Evolutionary conservation across 2,329 filamentous ascomycete species (phyloP).

Genomic region (Elsinoe batatas): DNA sequence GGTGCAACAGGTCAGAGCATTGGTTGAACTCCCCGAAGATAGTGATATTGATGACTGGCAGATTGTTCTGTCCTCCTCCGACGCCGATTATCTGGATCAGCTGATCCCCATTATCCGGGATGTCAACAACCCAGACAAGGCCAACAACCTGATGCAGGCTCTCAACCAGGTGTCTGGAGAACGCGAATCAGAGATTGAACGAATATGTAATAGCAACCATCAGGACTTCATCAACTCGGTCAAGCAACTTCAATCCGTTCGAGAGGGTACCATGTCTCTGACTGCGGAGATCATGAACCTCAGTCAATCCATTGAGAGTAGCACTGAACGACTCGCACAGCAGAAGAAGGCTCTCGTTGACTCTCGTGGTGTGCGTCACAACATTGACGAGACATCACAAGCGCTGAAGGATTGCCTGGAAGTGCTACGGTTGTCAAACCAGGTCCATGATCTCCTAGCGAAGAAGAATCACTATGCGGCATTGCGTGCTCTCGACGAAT

Average conservation of each 20-base stretch:
- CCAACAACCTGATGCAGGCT: constrained; percentile 63
- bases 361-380: constrained; percentile 82
- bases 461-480: constrained; percentile 96
- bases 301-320: constrained; percentile 89
- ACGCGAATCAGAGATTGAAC: constrained; percentile 83
- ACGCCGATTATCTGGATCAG: constrained; percentile 90
- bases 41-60: constrained; percentile 31
- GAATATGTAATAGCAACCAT: constrained; percentile 88
- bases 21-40: not conserved
- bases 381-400: constrained; percentile 85
- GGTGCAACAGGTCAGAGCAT: constrained; percentile 38
- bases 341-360: constrained; percentile 94
- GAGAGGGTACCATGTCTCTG: constrained; percentile 78
- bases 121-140: constrained; percentile 65
- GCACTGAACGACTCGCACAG: constrained; percentile 84
- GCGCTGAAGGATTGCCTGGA: constrained; percentile 85
- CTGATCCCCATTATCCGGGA: constrained; percentile 90
- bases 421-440: constrained; percentile 83
- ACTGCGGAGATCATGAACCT: constrained; percentile 86
- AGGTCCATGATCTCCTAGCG: constrained; percentile 80
- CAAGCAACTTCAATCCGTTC: constrained; percentile 83
- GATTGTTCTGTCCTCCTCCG: constrained; percentile 87
- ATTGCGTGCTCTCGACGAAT: constrained; percentile 82
- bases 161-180: constrained; percentile 74
- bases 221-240: constrained; percentile 93